Base-by-base conservation (phyloP, 768 basidiomycete genomes). In the Mycena chlorophos region DNA sequence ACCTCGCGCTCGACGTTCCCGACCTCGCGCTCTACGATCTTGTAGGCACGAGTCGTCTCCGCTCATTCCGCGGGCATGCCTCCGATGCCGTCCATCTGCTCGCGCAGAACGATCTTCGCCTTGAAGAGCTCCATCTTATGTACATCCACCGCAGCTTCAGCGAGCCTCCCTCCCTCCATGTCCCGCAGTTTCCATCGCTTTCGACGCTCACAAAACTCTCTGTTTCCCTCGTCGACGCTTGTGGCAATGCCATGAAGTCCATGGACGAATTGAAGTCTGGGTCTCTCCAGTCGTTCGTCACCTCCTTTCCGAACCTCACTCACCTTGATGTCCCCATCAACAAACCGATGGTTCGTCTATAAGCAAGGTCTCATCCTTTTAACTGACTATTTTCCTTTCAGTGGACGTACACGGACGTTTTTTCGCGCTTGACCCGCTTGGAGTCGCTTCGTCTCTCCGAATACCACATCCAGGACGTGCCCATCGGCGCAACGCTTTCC, bases 231-330 rank as follows among this genome's bases (percentile, higher is more conserved):
- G 28, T 49, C 8, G 25, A 49, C 25, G 6, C 2, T 34, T 8
- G 8, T 1, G 46, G 39, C 10, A 23, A 27, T 10, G 13, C 5
- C 22, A 4, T 37, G 17, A 57, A 49, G 19, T 2, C 17, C 17
- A 23, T 26, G n/a, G 13, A 53, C 30, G 38, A 53, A 34, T 22
- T 57, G 22, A 25, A 37, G 5, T 27, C 56, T 1, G 28, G 20
- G 3, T 49, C 56, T 6, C 40, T 57, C 14, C 28, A 39, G 14
- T 22, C 47, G 3, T n/a, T 57, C n/a, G 51, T 45, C 4, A 20
- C 51, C 3, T 57, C 56, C 3, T 57, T 57, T n/a, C 56, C 51
- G 5, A 57, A 57, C 30, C 37, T 57, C 17, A 49, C 47, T 1
- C 31, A 54, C 48, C 52, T 54, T n/a, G 28, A 51, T 17, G 25